Conservation (phyloP, 768 basidiomycete genomes). For the Pisolithus tinctorius region DNA sequence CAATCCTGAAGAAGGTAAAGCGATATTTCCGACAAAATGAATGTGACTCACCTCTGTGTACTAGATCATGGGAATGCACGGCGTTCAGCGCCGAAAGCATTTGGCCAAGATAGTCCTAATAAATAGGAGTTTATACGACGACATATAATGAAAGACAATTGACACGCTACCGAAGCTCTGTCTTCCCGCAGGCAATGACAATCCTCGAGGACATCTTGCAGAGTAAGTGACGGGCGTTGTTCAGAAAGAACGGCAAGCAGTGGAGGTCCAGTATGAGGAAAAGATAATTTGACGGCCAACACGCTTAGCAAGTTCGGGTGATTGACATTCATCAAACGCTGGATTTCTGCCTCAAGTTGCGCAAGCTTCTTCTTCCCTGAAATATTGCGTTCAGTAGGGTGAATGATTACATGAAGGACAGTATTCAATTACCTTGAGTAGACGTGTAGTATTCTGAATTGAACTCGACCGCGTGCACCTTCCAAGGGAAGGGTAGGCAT, state of each 20-base stretch:
- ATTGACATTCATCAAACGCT: constrained; percentile 48
- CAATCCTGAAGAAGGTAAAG: constrained; percentile 38
- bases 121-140: background rate
- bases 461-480: constrained; percentile 60
- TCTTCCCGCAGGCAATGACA: constrained; percentile 69
- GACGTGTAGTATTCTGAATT: constrained; percentile 62
- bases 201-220: constrained; percentile 73
- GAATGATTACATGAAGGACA: background rate
- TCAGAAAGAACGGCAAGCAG: constrained; percentile 67
- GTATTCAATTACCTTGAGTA: constrained; percentile 41
- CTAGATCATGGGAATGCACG: constrained; percentile 55
- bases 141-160: background rate
- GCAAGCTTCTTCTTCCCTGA: constrained; percentile 63
- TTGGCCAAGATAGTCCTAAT: constrained; percentile 69
- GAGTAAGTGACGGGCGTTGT: constrained; percentile 54
- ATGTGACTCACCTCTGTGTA: constrained; percentile 56
- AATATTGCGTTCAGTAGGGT: background rate
- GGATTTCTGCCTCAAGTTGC: constrained; percentile 60
- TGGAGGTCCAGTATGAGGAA: constrained; percentile 45
- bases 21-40: background rate
- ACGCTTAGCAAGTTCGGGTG: constrained; percentile 63
- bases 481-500: constrained; percentile 58
- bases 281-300: constrained; percentile 58
- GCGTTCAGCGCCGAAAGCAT: constrained; percentile 64
- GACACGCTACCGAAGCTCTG: constrained; percentile 49